These are phyloP conservation scores for Endotrypanum monterogeii DNA, from an alignment of 208 protist genomes.

Conservation along the genomic window DNA sequence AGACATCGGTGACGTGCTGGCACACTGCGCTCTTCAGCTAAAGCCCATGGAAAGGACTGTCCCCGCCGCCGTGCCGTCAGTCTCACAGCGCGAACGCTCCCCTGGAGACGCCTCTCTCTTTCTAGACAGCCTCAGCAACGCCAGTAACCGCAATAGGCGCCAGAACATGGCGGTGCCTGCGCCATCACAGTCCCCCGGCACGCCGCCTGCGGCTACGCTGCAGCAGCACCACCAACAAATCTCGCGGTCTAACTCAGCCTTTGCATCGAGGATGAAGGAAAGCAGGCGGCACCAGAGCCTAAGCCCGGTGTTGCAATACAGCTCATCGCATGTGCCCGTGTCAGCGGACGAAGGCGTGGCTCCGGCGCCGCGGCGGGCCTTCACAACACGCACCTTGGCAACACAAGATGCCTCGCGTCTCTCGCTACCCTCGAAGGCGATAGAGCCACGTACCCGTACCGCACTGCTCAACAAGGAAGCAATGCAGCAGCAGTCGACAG, in stretches of 20 bases:
- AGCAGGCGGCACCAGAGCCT: background rate
- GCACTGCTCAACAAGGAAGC: background rate
- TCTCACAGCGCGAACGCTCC: background rate
- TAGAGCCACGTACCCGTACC: background rate
- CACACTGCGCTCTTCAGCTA: conserved; percentile 33
- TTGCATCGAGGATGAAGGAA: background rate
- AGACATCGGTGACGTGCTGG: conserved; percentile 39
- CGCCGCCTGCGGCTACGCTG: background rate
- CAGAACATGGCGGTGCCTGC: background rate
- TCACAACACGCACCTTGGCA: background rate
- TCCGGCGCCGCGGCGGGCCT: background rate
- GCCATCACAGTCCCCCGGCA: background rate
- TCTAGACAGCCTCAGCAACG: background rate
- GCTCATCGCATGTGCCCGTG: background rate
- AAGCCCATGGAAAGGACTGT: conserved; percentile 9
- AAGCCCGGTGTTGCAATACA: background rate
- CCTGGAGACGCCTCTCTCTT: background rate
- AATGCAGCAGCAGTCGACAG: background rate
- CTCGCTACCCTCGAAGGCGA: no score
- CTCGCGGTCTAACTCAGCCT: no score
- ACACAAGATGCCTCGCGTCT: no score
- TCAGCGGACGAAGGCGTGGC: background rate
- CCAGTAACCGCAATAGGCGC: background rate
- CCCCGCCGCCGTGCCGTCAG: background rate
- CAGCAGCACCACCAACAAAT: background rate